Base-by-base conservation (phyloP, 345 rosid genomes). In the Boechera divaricarpa region DNA sequence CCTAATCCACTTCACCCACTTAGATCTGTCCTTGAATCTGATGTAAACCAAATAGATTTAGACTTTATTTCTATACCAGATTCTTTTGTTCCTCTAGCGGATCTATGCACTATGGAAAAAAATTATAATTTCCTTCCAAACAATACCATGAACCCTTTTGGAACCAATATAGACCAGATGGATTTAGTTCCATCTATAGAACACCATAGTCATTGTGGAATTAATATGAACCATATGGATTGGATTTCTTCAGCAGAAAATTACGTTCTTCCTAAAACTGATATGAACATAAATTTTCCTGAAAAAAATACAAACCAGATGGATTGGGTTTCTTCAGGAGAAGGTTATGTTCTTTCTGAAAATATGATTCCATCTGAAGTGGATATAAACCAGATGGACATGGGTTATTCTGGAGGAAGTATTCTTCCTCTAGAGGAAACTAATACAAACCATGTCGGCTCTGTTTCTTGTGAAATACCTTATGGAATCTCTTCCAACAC, bases 41-140 rank as follows among this genome's bases (percentile, higher is more conserved):
- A 24, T 54, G 47, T 1, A 16, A 55, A 70, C 24, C 70, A 16
- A 32, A 5, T 59, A 5, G 35, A 8, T 44, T 5, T 13, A 6
- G 55, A 54, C 6, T 35, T 63, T 13, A 15, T 0, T 61, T 6
- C 18, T 18, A 10, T 28, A 15, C 41, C 24, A 24, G 41, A 71
- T 11, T 6, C 31, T 42, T 35, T 33, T 26, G n/a, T n/a, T 39
- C 42, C 55, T 21, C 64, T 13, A 42, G 31, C 6, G 12, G 64
- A 53, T 26, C 12, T n/a, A 42, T 16, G 11, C 60, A 52, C 6
- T 44, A 57, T 39, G 49, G 73, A 35, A 6, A 77, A 77, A 12
- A 52, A 13, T 5, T 26, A 0, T 38, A 24, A 24, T 39, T 13
- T 39, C 28, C 31, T 29, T 44, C 66, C 51, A 45, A 3, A 21